Conservation (phyloP, 1,139 yeast species). For the Candida dubliniensis region DNA sequence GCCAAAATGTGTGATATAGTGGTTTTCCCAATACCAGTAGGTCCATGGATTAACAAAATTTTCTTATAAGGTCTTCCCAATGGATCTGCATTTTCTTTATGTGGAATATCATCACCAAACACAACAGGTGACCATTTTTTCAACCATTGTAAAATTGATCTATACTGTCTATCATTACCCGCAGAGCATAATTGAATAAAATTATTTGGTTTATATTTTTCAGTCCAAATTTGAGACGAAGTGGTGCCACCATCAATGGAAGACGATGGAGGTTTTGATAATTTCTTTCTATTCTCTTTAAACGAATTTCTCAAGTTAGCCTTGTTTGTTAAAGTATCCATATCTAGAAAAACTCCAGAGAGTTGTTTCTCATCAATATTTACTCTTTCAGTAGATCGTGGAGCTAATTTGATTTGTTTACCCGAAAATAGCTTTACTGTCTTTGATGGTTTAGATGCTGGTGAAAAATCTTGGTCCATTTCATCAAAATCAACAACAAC, state of each 20-base stretch:
- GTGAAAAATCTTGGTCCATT: constrained; percentile 2
- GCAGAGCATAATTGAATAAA: constrained; percentile 63
- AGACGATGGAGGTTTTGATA: constrained; percentile 3
- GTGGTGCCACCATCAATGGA: neutral
- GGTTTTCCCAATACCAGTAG: constrained; percentile 96
- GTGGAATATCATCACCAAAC: constrained; percentile 40
- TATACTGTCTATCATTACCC: constrained; percentile 82
- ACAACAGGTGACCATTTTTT: constrained; percentile 77
- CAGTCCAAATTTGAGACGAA: constrained; percentile 56
- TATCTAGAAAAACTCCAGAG: constrained; percentile 24
- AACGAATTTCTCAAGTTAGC: constrained; percentile 26
- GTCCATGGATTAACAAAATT: constrained; percentile 79
- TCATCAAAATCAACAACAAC: neutral
- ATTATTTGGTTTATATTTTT: constrained; percentile 75
- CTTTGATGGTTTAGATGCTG: constrained; percentile 12
- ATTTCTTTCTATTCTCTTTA: constrained; percentile 20
- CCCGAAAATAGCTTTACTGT: constrained; percentile 30
- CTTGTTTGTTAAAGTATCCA: constrained; percentile 31
- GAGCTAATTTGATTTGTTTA: constrained; percentile 20
- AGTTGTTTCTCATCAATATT: constrained; percentile 9
- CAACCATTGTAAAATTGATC: constrained; percentile 75
- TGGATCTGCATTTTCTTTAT: constrained; percentile 44
- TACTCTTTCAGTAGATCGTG: constrained; percentile 11
- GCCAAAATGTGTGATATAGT: constrained; percentile 86
- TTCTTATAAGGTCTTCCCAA: constrained; percentile 70